Evolutionary conservation across 1,284 basidiomycete species (phyloP), one percentile per base, ranked within the genome.

Genomic region (Irpex sp.): DNA sequence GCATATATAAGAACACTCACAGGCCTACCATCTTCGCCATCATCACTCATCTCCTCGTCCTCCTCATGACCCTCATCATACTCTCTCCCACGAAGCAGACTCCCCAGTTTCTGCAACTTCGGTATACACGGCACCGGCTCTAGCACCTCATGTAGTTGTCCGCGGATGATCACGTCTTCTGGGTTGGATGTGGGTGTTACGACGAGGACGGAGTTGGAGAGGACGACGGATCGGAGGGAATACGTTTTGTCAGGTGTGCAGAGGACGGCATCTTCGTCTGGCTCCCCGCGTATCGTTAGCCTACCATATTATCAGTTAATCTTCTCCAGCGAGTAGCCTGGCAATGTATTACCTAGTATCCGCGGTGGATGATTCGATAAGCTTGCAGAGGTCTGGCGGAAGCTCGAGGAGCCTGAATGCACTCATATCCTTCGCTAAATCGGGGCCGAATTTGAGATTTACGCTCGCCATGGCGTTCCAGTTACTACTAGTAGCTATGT

Each of bases 201-300:
- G 53, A 96, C 82, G 12, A 93, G 79, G 42, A 95, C 77, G 1
- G 92, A 88, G 72, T 97, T 97, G 16, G 94, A 96, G 54, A 96
- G 78, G 4, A 84, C 80, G 7, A 97, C 87, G 0, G 93, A 90
- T 61, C 94, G 87, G 23, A 97, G 77, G 0, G 82, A 72, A 71
- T 90, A 97, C 0, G 94, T 97, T 70, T 84, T 86, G 63, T 87
- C 79, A 0, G 79, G 66, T 0, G 93, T 95, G 71, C 94, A 96
- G 4, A 96, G 76, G 0, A 96, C 93, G 0, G 94, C 94, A 67
- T 96, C 91, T 68, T 96, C 94, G 18, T 82, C 82, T 1, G 84
- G 74, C 49, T 85, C 78, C 1, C 95, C 95, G 71, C 94, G 94
- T 74, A 98, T 89, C 8, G 80, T 80, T 48, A 94, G 72, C 48